These are phyloP conservation scores for Xylariaceae sp. DNA, from an alignment of 2,329 filamentous ascomycete genomes.

Conservation along the genomic window DNA sequence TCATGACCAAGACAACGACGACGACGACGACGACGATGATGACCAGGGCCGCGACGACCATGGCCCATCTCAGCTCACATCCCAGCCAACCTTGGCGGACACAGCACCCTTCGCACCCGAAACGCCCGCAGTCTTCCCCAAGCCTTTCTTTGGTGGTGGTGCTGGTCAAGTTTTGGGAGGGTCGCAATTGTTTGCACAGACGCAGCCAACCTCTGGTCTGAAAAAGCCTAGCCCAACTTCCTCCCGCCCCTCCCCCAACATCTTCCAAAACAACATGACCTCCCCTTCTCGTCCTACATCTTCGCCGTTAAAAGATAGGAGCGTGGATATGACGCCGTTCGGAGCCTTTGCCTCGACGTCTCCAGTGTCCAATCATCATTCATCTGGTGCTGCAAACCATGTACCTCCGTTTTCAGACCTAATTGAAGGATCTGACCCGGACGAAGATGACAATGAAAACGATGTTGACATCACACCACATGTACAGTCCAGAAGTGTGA, in stretches of 20 bases:
- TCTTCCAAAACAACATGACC: constrained; percentile 40
- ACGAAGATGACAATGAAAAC: constrained; percentile 2
- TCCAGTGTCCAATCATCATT: constrained; percentile 27
- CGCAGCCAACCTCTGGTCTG: constrained; percentile 50
- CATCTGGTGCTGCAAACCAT: constrained; percentile 19
- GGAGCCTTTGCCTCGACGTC: constrained; percentile 41
- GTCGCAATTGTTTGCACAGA: constrained; percentile 54
- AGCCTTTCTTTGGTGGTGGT: constrained; percentile 11
- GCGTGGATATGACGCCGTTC: constrained; percentile 44
- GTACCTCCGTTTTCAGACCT: constrained; percentile 16
- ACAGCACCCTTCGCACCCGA: constrained; percentile 35
- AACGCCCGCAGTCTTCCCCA: constrained; percentile 44
- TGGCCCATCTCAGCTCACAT: constrained; percentile 27
- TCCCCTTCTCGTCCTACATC: constrained; percentile 42
- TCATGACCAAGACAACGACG: neutral
- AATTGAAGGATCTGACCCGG: constrained; percentile 9
- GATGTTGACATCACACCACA: neutral
- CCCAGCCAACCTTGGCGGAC: constrained; percentile 30
- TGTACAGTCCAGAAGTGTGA: neutral
- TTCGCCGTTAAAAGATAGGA: constrained; percentile 49
- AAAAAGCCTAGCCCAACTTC: constrained; percentile 53
- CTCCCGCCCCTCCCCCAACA: constrained; percentile 52
- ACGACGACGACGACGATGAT: constrained; percentile 2
- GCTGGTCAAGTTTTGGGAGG: constrained; percentile 33
- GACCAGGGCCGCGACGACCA: neutral